phyloP scores from a whole-genome alignment of 495 filamentous ascomycete species.

The Penicillium alfredii region DNA sequence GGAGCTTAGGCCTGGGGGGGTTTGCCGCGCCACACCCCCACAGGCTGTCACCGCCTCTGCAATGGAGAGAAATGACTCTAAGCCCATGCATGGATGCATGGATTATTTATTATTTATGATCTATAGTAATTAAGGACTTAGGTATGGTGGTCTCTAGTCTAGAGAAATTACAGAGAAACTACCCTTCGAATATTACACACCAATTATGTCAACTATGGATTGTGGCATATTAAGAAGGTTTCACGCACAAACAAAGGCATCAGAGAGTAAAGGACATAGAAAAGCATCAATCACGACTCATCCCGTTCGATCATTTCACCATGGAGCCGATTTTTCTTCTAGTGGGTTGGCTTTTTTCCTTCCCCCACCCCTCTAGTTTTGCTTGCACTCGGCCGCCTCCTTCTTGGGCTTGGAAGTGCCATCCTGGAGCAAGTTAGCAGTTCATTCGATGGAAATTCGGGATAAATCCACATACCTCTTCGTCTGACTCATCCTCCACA shows the following conservation, averaged over 20 bases:
- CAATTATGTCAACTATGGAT: conserved; percentile 28
- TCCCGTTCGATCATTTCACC: conserved; percentile 19
- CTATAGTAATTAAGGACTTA: too few species aligned
- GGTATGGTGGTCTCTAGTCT: too few species aligned
- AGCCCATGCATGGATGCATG: not conserved
- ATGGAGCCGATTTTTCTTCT: conserved; percentile 4
- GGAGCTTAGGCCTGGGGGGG: conserved; percentile 30
- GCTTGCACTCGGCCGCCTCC: conserved; percentile 99
- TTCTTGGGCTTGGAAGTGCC: conserved; percentile 96
- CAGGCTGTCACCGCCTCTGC: conserved; percentile 23
- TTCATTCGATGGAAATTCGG: not conserved
- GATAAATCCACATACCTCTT: conserved; percentile 67
- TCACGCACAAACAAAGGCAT: conserved; percentile 26
- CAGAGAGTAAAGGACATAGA: conserved; percentile 24
- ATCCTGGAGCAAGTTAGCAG: conserved; percentile 56
- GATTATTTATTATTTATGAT: too few species aligned
- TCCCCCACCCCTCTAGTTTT: too few species aligned
- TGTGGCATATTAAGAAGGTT: conserved; percentile 26
- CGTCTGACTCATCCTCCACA: conserved; percentile 74
- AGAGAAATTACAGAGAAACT: too few species aligned
- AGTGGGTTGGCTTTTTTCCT: conserved; percentile 10
- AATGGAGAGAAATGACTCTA: conserved; percentile 1
- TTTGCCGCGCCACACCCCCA: conserved; percentile 36
- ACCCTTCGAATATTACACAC: conserved; percentile 15
- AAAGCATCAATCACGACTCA: conserved; percentile 24